A percentile compares a stretch with the other conserved stretches of the same genome.
phyloP scores from a whole-genome alignment of 495 filamentous ascomycete genomes.

The Tuber microsphaerosporum region DNA sequence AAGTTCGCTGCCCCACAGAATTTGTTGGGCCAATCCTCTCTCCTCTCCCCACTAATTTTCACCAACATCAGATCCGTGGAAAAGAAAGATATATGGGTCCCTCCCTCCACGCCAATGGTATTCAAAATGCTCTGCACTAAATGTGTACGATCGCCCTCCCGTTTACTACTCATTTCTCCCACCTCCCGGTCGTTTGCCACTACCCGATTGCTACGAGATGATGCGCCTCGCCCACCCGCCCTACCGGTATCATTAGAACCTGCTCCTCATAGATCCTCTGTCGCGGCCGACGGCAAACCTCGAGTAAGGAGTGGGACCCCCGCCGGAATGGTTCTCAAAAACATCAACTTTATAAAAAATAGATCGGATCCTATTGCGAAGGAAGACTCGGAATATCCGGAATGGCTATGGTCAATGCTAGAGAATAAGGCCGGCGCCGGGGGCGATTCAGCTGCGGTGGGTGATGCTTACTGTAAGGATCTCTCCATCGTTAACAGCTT shows the following conservation, averaged over 20 bases:
- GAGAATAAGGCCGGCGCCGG: constrained; percentile 47
- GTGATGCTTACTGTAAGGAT: constrained; percentile 67
- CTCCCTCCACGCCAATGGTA: not conserved
- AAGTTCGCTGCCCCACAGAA: not conserved
- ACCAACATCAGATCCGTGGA: not conserved
- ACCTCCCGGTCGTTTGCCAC: constrained; percentile 15
- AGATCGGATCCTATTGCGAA: constrained; percentile 62
- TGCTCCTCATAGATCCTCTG: constrained; percentile 31
- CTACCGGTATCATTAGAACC: constrained; percentile 50
- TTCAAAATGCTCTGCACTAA: not conserved
- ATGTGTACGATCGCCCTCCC: not conserved
- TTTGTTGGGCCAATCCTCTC: not conserved
- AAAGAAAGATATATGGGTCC: not conserved
- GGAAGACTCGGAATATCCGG: constrained; percentile 79
- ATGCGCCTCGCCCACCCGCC: constrained; percentile 48
- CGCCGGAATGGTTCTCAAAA: constrained; percentile 65
- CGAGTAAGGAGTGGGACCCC: constrained; percentile 49
- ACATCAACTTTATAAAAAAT: constrained; percentile 81
- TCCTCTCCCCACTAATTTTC: not conserved
- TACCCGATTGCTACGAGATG: constrained; percentile 15
- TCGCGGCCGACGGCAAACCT: constrained; percentile 5
- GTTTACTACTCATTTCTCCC: constrained; percentile 39
- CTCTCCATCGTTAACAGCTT: not conserved
- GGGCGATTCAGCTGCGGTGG: constrained; percentile 46
- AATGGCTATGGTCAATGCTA: constrained; percentile 80